These are phyloP conservation scores for Amaranthus hypochondriacus DNA, from an alignment of 148 eudicot species.

Conservation along the genomic window DNA sequence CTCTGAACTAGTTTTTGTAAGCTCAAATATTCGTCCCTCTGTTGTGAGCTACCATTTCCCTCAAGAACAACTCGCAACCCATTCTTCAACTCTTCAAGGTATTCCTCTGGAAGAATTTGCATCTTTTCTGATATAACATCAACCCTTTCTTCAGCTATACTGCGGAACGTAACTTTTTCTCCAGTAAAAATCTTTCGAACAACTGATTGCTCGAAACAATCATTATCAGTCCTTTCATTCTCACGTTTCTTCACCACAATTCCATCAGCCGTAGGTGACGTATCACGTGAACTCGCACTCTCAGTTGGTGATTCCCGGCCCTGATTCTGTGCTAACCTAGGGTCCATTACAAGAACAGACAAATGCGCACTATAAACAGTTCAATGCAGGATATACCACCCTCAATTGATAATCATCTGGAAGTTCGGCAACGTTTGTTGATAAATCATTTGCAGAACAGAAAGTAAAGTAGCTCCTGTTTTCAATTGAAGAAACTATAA, in stretches of 20 bases:
- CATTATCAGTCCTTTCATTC: slow-evolving; percentile 73
- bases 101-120: slow-evolving; percentile 45
- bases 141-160: slow-evolving; percentile 51
- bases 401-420: neutral
- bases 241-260: slow-evolving; percentile 53
- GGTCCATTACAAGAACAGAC: slow-evolving; percentile 29
- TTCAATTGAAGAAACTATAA: slow-evolving; percentile 4
- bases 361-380: neutral
- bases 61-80: slow-evolving; percentile 44
- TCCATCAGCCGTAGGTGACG: slow-evolving; percentile 78
- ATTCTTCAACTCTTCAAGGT: slow-evolving; percentile 44
- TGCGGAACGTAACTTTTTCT: slow-evolving; percentile 61
- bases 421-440: neutral
- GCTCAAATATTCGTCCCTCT: slow-evolving; percentile 43
- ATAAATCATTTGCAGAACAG: neutral
- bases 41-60: slow-evolving; percentile 50
- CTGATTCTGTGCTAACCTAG: slow-evolving; percentile 53
- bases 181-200: slow-evolving; percentile 59
- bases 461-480: neutral
- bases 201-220: slow-evolving; percentile 76
- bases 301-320: slow-evolving; percentile 81
- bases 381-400: neutral
- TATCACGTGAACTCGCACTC: slow-evolving; percentile 94
- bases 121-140: slow-evolving; percentile 48
- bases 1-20: slow-evolving; percentile 51